Conservation (phyloP, 2,329 filamentous ascomycete species). For the Botryosphaeria dothidea region DNA sequence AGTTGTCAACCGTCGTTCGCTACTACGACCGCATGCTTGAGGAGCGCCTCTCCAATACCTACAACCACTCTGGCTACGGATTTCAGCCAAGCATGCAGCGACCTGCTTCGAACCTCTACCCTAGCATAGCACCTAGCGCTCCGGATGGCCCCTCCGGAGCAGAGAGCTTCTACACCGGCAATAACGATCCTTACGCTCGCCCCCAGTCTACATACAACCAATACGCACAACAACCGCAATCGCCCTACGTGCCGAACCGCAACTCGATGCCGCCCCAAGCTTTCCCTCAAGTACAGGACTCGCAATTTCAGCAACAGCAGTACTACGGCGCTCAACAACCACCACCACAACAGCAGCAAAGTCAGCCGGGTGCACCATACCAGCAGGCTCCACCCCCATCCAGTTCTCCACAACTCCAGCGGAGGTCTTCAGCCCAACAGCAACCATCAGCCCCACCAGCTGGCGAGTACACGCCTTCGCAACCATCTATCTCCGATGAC, state of each 20-base stretch:
- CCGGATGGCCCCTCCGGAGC: constrained; percentile 53
- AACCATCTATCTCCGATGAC: constrained; percentile 35
- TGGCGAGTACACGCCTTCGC: constrained; percentile 33
- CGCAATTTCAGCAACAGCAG: constrained; percentile 33
- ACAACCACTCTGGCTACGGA: constrained; percentile 62
- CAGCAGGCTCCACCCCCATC: constrained; percentile 28
- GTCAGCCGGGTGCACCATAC: constrained; percentile 29
- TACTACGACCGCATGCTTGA: constrained; percentile 99
- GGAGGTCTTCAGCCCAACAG: constrained; percentile 31
- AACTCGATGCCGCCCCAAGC: constrained; percentile 30
- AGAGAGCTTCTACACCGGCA: constrained; percentile 82
- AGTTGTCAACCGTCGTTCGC: constrained; percentile 90
- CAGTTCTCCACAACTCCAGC: constrained; percentile 38
- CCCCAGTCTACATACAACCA: constrained; percentile 56
- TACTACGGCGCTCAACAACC: constrained; percentile 25
- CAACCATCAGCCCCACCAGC: constrained; percentile 35
- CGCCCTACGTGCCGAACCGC: constrained; percentile 36
- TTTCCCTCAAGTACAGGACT: constrained; percentile 29
- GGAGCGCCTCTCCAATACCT: constrained; percentile 89
- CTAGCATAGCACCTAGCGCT: constrained; percentile 55
- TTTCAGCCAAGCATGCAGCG: constrained; percentile 29
- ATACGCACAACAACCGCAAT: constrained; percentile 48
- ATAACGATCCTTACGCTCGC: constrained; percentile 52
- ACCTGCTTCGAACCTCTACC: constrained; percentile 65
- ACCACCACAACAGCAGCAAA: constrained; percentile 26